phyloP scores from a whole-genome alignment of 768 basidiomycete species.

The Auriscalpium microsporum region DNA sequence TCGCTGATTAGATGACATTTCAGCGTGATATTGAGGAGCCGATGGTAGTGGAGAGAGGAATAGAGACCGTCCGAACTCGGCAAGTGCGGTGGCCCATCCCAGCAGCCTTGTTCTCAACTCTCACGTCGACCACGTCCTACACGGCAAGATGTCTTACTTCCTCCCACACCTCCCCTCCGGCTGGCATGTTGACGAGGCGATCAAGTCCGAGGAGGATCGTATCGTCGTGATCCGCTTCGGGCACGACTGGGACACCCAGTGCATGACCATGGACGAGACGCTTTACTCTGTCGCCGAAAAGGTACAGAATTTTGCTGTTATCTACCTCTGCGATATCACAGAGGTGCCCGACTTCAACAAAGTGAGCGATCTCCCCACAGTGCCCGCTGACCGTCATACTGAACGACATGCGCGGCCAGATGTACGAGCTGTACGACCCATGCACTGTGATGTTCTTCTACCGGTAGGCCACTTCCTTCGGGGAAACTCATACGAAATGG shows the following conservation, averaged over 20 bases:
- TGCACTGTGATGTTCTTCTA: slow-evolving; percentile 99
- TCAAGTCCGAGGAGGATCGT: slow-evolving; percentile 95
- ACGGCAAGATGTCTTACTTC: slow-evolving; percentile 69
- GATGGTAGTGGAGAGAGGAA: neutral
- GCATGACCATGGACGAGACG: slow-evolving; percentile 99
- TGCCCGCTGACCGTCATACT: neutral
- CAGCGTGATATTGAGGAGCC: neutral
- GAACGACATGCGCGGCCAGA: slow-evolving; percentile 38
- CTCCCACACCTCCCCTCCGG: slow-evolving; percentile 83
- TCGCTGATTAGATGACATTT: slow-evolving; percentile 36
- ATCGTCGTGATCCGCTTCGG: slow-evolving; percentile 93
- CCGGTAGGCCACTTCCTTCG: slow-evolving; percentile 45
- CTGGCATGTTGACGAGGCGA: slow-evolving; percentile 99
- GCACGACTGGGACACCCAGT: slow-evolving; percentile 87
- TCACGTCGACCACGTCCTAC: neutral
- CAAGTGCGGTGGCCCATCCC: no score
- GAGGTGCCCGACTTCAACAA: slow-evolving; percentile 99
- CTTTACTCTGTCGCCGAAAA: slow-evolving; percentile 88
- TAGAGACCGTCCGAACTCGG: no score
- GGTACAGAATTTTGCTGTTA: slow-evolving; percentile 97
- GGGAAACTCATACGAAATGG: neutral
- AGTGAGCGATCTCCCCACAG: slow-evolving; percentile 33
- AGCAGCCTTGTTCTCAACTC: no score
- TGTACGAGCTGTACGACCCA: slow-evolving; percentile 97
- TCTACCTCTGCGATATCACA: slow-evolving; percentile 92